Percentiles rank a stretch among this genome's conserved stretches.
These are phyloP conservation scores for Trichosanthes truncata DNA, from an alignment of 306 rosid species.

Conservation along the genomic window DNA sequence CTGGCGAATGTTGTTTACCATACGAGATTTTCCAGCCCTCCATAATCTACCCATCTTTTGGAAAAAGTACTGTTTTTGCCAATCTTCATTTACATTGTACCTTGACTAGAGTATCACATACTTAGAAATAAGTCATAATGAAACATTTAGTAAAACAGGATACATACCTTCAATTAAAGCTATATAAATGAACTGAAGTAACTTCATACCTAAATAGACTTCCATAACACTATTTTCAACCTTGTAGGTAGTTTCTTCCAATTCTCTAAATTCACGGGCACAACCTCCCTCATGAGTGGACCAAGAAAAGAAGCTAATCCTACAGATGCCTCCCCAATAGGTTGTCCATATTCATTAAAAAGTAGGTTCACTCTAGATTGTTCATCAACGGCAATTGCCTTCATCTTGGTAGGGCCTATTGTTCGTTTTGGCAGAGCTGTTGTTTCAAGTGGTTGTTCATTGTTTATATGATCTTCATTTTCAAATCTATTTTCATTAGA, in stretches of 20 bases:
- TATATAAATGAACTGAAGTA: too few species aligned
- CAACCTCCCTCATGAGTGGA: neutral
- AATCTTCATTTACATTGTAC: neutral
- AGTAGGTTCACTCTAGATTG: neutral
- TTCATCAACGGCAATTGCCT: neutral
- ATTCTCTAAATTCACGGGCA: neutral
- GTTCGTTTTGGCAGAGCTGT: neutral
- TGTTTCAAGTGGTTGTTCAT: neutral
- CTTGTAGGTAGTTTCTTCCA: neutral
- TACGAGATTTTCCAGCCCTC: neutral
- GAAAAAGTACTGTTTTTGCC: neutral
- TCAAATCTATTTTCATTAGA: neutral
- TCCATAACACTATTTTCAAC: neutral
- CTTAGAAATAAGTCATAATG: neutral
- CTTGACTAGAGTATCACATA: neutral
- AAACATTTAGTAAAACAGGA: too few species aligned
- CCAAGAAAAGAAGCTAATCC: neutral
- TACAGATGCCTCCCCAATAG: neutral
- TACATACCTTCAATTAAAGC: too few species aligned
- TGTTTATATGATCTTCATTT: neutral
- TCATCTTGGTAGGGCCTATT: neutral
- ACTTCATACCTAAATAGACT: too few species aligned
- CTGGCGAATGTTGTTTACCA: neutral
- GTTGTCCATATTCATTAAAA: neutral
- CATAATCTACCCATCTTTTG: neutral